Conservation (phyloP, 2,329 filamentous ascomycete genomes). For the Colletotrichum lini region DNA sequence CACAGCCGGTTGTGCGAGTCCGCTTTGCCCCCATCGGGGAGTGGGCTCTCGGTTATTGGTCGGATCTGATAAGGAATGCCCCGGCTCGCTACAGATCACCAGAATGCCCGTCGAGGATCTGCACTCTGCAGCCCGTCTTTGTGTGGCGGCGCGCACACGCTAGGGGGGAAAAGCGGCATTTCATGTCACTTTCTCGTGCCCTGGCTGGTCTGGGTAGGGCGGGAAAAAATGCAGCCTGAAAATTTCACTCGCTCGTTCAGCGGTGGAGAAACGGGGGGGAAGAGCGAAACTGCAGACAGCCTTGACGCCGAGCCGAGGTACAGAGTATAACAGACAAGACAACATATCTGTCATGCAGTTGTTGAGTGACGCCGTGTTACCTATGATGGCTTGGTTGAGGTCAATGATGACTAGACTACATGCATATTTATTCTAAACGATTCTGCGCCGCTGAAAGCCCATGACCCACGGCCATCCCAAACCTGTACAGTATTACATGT, state of each 20-base stretch:
- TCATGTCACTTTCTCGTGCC: slow-evolving; percentile 13
- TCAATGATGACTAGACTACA: no score
- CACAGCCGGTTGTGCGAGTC: neutral
- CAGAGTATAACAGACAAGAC: neutral
- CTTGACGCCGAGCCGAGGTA: slow-evolving; percentile 28
- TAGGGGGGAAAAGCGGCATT: slow-evolving; percentile 18
- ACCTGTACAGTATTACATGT: neutral
- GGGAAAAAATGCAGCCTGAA: slow-evolving; percentile 7
- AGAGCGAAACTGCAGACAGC: slow-evolving; percentile 10
- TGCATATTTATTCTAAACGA: no score
- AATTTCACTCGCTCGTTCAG: slow-evolving; percentile 1
- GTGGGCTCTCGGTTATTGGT: slow-evolving; percentile 34
- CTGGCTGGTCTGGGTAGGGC: neutral
- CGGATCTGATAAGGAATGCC: slow-evolving; percentile 41
- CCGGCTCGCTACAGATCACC: slow-evolving; percentile 30
- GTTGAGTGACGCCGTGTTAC: no score
- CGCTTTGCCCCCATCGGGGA: slow-evolving; percentile 1
- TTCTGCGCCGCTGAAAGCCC: no score
- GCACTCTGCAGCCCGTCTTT: slow-evolving; percentile 7
- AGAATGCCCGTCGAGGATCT: slow-evolving; percentile 12
- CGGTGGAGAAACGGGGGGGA: slow-evolving; percentile 25
- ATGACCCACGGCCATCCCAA: neutral
- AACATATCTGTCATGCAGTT: neutral
- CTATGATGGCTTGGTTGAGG: no score
- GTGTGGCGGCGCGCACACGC: slow-evolving; percentile 15